Evolutionary conservation across 768 basidiomycete genomes (phyloP).

Genomic region (Suillus plorans): DNA sequence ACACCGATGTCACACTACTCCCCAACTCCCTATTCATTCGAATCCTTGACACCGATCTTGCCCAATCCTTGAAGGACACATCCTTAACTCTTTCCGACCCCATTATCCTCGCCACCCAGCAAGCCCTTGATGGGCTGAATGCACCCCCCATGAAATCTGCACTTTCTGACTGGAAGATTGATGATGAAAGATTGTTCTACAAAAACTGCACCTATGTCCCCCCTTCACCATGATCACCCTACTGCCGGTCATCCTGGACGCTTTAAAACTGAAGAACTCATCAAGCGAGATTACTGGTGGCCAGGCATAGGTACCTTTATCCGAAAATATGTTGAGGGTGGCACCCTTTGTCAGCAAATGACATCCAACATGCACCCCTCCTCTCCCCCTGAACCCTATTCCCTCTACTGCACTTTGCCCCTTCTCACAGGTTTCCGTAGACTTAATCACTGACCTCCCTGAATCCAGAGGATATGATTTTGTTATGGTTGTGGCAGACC

Average conservation of each 20-base stretch:
- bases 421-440: background rate
- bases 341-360: too few relatives aligned
- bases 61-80: too few relatives aligned
- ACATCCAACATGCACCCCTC: background rate
- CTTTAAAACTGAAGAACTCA: background rate
- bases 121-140: background rate
- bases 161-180: background rate
- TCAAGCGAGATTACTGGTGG: background rate
- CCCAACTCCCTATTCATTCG: too few relatives aligned
- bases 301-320: background rate
- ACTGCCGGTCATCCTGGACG: too few relatives aligned
- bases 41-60: too few relatives aligned
- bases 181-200: too few relatives aligned
- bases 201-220: too few relatives aligned
- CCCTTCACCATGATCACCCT: too few relatives aligned
- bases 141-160: background rate
- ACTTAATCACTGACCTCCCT: background rate
- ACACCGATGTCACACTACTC: too few relatives aligned
- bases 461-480: conserved; percentile 11
- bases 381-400: background rate
- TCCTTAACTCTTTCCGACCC: background rate
- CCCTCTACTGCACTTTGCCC: too few relatives aligned
- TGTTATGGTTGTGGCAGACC: conserved; percentile 19
- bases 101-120: background rate
- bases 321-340: too few relatives aligned